Evolutionary conservation across 495 filamentous ascomycete genomes (phyloP), one percentile per base, ranked within the genome.

Genomic region (Podospora bellae-mahoneyi): DNA sequence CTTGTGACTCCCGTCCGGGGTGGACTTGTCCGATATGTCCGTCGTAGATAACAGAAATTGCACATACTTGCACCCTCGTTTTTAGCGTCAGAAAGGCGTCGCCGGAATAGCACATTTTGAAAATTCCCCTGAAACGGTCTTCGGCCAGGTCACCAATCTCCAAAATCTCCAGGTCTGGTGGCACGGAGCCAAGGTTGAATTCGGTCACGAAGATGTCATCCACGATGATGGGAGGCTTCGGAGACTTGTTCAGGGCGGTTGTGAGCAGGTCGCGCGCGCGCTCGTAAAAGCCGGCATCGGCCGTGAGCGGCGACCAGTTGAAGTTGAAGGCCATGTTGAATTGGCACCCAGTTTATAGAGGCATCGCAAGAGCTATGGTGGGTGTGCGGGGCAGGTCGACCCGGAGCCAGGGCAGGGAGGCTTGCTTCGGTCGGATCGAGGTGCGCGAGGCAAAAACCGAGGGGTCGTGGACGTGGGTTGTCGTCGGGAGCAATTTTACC

Each of bases 301-400:
- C 94, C 80, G 94, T 93, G 72, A 99, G 87, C 76, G 95, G 95
- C 86, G 93, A 97, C 95, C 95, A 99, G 93, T 98, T 99, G 92
- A 99, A 98, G 84, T 97, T 97, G 89, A 99, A 99, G 70, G 95
- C 94, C 95, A 99, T 99, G 81, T 78, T 79, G 80, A 79, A 77
- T 72, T 78, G 78, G 76, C 78, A 68, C 62, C n/a, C 53, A 57
- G 34, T 66, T 69, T 75, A 77, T 64, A 66, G 64, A 65, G 15
- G 68, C 77, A 79, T 79, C 68, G 76, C 76, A 77, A 65, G 15
- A 48, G 58, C 27, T 39, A 61, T 60, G 26, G 15, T 60, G 60
- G 67, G 57, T 58, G 57, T 58, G 60, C 62, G 65, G 64, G 59
- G 18, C 30, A 18, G 59, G 9, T 27, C 23, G 59, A 61, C 27